phyloP scores from a whole-genome alignment of 2,329 filamentous ascomycete genomes.

The Claviceps citrina region DNA sequence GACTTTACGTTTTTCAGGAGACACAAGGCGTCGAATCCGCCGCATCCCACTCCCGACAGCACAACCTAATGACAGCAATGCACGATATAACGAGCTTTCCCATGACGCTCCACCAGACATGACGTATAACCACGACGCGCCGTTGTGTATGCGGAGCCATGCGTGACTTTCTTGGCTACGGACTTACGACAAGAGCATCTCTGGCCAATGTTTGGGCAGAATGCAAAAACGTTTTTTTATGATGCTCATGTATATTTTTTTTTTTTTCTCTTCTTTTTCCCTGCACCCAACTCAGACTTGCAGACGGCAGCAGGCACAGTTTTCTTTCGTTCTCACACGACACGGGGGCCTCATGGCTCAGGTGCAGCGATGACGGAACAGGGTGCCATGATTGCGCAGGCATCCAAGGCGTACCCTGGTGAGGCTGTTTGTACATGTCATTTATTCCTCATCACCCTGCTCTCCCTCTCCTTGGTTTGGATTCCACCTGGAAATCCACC shows the following conservation, averaged over 20 bases:
- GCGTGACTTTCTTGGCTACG: not conserved
- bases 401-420: not conserved
- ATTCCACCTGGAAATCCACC: no score
- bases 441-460: not conserved
- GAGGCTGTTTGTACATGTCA: not conserved
- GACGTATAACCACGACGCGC: no score
- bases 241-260: not conserved
- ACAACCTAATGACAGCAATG: conserved; percentile 14
- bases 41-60: conserved; percentile 19
- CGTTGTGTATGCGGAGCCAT: not conserved
- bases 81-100: not conserved
- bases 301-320: not conserved
- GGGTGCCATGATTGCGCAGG: not conserved
- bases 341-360: not conserved
- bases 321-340: no score
- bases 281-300: not conserved
- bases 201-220: not conserved
- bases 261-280: no score
- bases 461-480: no score
- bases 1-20: conserved; percentile 41
- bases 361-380: not conserved
- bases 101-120: no score
- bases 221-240: not conserved
- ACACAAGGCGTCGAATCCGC: conserved; percentile 28
- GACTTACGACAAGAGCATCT: not conserved